Evolutionary conservation across 1,139 yeast genomes (phyloP).

Genomic region (Candida sp.): DNA sequence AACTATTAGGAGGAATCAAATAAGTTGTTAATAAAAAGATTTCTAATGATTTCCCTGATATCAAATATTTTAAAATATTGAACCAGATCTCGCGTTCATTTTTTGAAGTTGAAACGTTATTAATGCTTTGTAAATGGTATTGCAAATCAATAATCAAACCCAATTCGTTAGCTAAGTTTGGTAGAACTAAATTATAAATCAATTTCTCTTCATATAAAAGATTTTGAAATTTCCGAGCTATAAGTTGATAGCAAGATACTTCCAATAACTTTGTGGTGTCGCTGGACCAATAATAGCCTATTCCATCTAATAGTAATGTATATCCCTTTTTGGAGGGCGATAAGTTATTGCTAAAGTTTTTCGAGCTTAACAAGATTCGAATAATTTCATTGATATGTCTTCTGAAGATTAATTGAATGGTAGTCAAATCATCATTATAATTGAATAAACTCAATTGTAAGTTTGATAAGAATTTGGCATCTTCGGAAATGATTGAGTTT

Average conservation of each 20-base stretch:
- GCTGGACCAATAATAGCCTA: conserved; percentile 43
- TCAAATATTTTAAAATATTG: conserved; percentile 39
- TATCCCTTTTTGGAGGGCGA: conserved; percentile 14
- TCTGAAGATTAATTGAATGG: conserved; percentile 44
- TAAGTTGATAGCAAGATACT: conserved; percentile 41
- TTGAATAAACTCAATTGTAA: conserved; percentile 42
- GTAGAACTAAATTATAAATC: conserved; percentile 31
- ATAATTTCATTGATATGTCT: conserved; percentile 47
- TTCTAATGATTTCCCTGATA: conserved; percentile 44
- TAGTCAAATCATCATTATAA: conserved; percentile 48
- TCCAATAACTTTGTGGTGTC: conserved; percentile 41
- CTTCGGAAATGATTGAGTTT: conserved; percentile 43
- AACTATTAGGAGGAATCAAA: conserved; percentile 42
- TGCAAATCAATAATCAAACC: conserved; percentile 45
- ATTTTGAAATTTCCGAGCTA: conserved; percentile 35
- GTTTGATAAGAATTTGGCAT: conserved; percentile 44
- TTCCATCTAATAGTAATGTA: conserved; percentile 37
- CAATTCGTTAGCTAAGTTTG: conserved; percentile 39
- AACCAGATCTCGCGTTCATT: conserved; percentile 44
- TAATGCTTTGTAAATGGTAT: conserved; percentile 39
- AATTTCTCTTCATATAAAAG: conserved; percentile 32
- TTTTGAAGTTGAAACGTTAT: conserved; percentile 17
- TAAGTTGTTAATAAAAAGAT: conserved; percentile 39
- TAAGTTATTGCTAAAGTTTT: conserved; percentile 26
- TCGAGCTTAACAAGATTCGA: conserved; percentile 38